These are phyloP conservation scores for Diaporthe sp. DNA, from an alignment of 2,329 filamentous ascomycete species.

Conservation along the genomic window DNA sequence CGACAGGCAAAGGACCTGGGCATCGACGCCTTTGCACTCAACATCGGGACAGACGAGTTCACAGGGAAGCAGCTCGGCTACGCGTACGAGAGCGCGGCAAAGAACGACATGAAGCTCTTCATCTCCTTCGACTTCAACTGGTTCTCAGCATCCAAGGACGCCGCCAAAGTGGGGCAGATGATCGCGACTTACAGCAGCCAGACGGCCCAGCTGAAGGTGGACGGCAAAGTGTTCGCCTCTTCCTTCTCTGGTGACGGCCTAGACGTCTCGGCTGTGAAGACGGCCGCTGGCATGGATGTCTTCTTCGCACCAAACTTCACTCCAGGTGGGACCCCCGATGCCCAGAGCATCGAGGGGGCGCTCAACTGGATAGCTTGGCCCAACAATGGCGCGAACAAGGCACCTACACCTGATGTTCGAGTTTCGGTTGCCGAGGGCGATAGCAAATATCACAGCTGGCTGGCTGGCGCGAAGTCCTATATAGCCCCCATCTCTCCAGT, in stretches of 20 bases:
- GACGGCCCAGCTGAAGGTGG: slow-evolving; percentile 62
- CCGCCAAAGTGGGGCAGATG: slow-evolving; percentile 57
- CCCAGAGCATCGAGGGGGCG: slow-evolving; percentile 56
- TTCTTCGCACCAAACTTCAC: slow-evolving; percentile 66
- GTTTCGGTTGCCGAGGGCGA: slow-evolving; percentile 58
- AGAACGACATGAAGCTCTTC: slow-evolving; percentile 66
- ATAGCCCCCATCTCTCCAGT: slow-evolving; percentile 42
- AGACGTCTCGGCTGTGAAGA: slow-evolving; percentile 56
- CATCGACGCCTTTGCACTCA: slow-evolving; percentile 50
- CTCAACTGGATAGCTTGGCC: slow-evolving; percentile 58
- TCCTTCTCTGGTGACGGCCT: slow-evolving; percentile 65
- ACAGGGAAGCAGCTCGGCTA: slow-evolving; percentile 60
- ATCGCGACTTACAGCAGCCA: slow-evolving; percentile 59
- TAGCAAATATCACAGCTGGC: slow-evolving; percentile 50
- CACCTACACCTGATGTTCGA: slow-evolving; percentile 54
- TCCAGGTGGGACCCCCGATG: slow-evolving; percentile 54
- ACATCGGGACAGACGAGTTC: slow-evolving; percentile 53
- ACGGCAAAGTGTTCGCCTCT: slow-evolving; percentile 64
- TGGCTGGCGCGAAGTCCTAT: slow-evolving; percentile 47
- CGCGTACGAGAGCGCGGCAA: slow-evolving; percentile 63
- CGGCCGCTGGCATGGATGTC: slow-evolving; percentile 57
- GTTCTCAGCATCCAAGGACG: slow-evolving; percentile 46
- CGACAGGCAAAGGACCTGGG: slow-evolving; percentile 42
- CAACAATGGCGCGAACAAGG: slow-evolving; percentile 62
- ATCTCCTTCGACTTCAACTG: slow-evolving; percentile 63